Percentiles rank a stretch among this genome's conserved stretches.
Conservation (phyloP, 106 monocot species). For the Vanilla planifolia region DNA sequence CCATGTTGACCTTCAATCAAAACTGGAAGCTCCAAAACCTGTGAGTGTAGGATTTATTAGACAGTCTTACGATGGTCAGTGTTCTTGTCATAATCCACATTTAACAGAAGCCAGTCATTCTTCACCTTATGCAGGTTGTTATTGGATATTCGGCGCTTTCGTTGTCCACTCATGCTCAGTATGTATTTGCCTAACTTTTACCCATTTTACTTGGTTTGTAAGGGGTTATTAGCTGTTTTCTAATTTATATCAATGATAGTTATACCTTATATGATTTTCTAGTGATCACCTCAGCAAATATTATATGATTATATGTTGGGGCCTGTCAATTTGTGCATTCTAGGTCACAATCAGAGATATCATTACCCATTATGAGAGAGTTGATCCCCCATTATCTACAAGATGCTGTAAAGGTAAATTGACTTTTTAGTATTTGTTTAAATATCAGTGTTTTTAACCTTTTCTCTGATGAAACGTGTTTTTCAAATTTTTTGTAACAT, state of each 20-base stretch:
- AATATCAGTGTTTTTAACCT: not conserved
- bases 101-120: conserved; percentile 1
- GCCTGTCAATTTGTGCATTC: conserved; percentile 8
- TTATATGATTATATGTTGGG: not conserved
- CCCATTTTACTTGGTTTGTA: not conserved
- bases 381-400: conserved; percentile 90
- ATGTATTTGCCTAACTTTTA: conserved; percentile 19
- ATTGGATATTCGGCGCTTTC: conserved; percentile 92
- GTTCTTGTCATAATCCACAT: not conserved
- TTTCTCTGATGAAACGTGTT: not conserved
- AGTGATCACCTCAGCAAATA: not conserved
- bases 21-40: conserved; percentile 96
- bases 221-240: not conserved
- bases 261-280: not conserved
- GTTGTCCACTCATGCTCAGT: conserved; percentile 81
- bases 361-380: conserved; percentile 85
- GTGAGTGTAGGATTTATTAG: conserved; percentile 29
- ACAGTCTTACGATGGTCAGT: not conserved
- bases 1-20: conserved; percentile 94
- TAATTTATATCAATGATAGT: not conserved
- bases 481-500: too few species aligned
- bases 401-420: conserved; percentile 71
- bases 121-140: conserved; percentile 55
- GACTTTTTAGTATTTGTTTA: not conserved
- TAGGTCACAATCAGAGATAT: conserved; percentile 75